Evolutionary conservation across 108 stramenopile species (phyloP), one percentile per base, ranked within the genome.

Genomic region (Asterionellopsis glacialis): DNA sequence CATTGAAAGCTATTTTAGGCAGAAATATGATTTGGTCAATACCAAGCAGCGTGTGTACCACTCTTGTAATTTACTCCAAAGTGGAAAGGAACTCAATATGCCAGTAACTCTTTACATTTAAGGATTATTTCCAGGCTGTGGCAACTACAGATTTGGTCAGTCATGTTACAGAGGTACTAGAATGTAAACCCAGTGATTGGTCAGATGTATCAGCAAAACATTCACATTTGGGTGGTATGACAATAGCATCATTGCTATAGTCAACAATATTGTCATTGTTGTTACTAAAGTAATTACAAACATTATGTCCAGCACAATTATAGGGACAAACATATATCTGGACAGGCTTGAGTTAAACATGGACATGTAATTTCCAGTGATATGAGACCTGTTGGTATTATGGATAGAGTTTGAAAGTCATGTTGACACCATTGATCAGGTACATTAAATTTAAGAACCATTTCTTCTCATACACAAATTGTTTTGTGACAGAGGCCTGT

Each of bases 81-180:
- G 55, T 45, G 59, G 55, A 0, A 65, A 69, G 26, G 82, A 87
- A 50, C 84, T 86, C 0, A 61, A 19, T 3, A 69, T 73, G 67
- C 72, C 82, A 51, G 74, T 89, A 0, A 88, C 87, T 7, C 58
- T 90, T 95, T 68, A 69, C 87, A 4, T 95, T 90, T 65, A 84
- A 90, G 7, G 92, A 93, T 56, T 95, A 95, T 64, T 93, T 95
- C 62, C 84, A 91, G 13, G 94, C 94, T 24, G 91, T 95, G 21
- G 91, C 92, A 41, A 89, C 92, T 18, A 95, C 94, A 41, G 94
- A 95, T 63, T 76, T 95, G 25, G 74, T 95, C 51, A 82, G 86
- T 42, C 91, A 83, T 40, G 87, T 90, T 25, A 71, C 88, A 9
- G 92, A 95, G 83, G 82, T 95, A 18, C 74, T 95, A 53, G 77